Base-by-base conservation (phyloP, 2,329 filamentous ascomycete genomes). In the Cordyceps cateniannulata region DNA sequence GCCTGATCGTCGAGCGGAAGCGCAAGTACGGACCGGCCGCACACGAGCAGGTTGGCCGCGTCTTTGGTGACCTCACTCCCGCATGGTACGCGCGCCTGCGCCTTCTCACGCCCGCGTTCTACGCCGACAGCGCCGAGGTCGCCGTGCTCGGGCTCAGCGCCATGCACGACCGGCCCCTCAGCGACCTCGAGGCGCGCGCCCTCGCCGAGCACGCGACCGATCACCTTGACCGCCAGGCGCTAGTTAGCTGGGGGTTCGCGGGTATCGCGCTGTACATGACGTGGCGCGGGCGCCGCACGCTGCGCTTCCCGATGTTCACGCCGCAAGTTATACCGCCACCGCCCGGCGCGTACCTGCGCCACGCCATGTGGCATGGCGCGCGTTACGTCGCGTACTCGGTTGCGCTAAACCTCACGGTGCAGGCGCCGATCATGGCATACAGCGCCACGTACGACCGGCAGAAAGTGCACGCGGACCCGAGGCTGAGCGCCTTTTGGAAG, bases 271-370 rank as follows among this genome's bases (percentile, higher is more conserved):
- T 56, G 3, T 65, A 62, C 49, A 32, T 72, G 54, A 62, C 73
- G 1, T 71, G 67, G 38, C 62, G 65, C 10, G 68, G 69, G 5
- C 70, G 72, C 45, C 64, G 64, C 22, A 72, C 66, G 3, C 77
- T 73, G 65, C 71, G 69, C 6, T 79, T 80, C 64, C 76, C 77
- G 18, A 70, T 79, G 45, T 75, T 71, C 66, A 69, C 66, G 42
- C 75, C 76, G 2, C 71, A 72, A 49, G 65, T 68, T 42, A 53
- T 74, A 42, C 66, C 73, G 58, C 72, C 73, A 9, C 32, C 71
- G n/a, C 45, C 72, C 2, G 67, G 63, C 3, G 73, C 72, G 3
- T 50, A 12, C 0, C 44, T n/a, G 0, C 71, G 75, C 5, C 62
- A 54, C 25, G 18, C 45, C 18, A 57, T 66, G 22, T 79, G 77